Evolutionary conservation across 352 stramenopile species (phyloP).

Genomic region (Phytophthora litchii): DNA sequence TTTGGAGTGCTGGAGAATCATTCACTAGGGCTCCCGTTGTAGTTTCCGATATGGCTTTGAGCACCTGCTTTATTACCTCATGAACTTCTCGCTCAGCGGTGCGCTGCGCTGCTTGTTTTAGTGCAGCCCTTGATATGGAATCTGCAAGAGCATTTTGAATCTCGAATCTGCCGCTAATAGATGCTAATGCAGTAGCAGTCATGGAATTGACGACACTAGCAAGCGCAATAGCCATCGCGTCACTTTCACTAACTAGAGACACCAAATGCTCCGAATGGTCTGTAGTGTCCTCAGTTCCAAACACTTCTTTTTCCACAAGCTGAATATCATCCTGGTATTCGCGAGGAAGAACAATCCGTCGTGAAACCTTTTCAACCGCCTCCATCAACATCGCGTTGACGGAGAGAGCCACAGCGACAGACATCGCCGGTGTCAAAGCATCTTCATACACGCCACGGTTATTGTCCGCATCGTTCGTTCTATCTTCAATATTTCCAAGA

Average conservation of each 20-base stretch:
- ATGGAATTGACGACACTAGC: slow-evolving; percentile 30
- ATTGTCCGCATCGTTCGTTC: not conserved
- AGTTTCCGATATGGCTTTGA: slow-evolving; percentile 1
- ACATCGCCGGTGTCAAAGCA: slow-evolving; percentile 31
- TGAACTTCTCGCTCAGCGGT: not conserved
- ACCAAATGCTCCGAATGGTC: not conserved
- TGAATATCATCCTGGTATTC: slow-evolving; percentile 18
- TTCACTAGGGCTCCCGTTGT: too few species aligned
- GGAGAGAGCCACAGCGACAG: slow-evolving; percentile 28
- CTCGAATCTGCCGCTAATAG: not conserved
- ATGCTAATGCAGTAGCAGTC: slow-evolving; percentile 26
- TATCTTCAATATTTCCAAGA: not conserved
- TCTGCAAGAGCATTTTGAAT: not conserved
- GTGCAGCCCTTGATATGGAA: not conserved
- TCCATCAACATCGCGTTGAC: slow-evolving; percentile 34
- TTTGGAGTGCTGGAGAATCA: too few species aligned
- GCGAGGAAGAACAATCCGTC: not conserved
- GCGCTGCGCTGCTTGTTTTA: not conserved
- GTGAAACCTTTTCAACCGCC: slow-evolving; percentile 25
- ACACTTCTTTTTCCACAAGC: slow-evolving; percentile 19
- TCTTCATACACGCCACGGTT: not conserved
- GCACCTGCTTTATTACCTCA: not conserved
- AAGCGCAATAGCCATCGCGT: slow-evolving; percentile 18
- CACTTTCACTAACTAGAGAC: slow-evolving; percentile 3
- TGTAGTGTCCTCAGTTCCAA: slow-evolving; percentile 2